Evolutionary conservation across 2,329 filamentous ascomycete genomes (phyloP).

Genomic region (Scedosporium apiospermum): DNA sequence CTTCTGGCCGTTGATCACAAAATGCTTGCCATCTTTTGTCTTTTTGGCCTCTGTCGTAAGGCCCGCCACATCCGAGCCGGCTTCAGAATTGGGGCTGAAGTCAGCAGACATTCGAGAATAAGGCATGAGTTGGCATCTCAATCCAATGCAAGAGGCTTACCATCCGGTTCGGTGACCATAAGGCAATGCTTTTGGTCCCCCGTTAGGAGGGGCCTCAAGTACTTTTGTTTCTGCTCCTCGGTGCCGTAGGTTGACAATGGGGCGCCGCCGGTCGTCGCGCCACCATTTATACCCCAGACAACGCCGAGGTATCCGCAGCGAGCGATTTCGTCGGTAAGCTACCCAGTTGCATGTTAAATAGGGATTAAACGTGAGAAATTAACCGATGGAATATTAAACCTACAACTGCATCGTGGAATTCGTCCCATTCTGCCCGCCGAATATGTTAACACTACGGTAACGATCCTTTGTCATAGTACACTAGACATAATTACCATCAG

Average conservation of each 20-base stretch:
- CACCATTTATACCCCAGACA: conserved; percentile 32
- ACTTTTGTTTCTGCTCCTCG: conserved; percentile 51
- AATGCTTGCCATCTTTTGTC: conserved; percentile 65
- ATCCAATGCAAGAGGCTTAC: background rate
- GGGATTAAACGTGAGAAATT: too few species aligned
- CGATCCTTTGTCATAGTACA: too few species aligned
- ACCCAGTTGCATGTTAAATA: background rate
- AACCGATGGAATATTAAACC: background rate
- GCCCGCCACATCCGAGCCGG: conserved; percentile 70
- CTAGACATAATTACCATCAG: too few species aligned
- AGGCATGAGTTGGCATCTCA: too few species aligned
- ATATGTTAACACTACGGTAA: background rate
- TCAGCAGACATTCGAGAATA: background rate
- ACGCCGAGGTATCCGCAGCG: background rate
- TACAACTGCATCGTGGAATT: background rate
- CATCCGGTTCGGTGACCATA: conserved; percentile 67
- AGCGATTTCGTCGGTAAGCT: conserved; percentile 2
- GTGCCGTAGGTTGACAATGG: conserved; percentile 71
- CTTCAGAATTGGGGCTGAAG: conserved; percentile 38
- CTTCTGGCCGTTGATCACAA: conserved; percentile 51
- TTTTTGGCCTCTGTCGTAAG: conserved; percentile 70
- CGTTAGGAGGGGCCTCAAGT: conserved; percentile 63
- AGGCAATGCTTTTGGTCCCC: conserved; percentile 84
- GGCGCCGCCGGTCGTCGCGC: conserved; percentile 74
- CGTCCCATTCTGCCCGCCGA: background rate